Evolutionary conservation across 1,139 yeast genomes (phyloP), one percentile per base, ranked within the genome.

Genomic region (Scheffersomyces quercinus): DNA sequence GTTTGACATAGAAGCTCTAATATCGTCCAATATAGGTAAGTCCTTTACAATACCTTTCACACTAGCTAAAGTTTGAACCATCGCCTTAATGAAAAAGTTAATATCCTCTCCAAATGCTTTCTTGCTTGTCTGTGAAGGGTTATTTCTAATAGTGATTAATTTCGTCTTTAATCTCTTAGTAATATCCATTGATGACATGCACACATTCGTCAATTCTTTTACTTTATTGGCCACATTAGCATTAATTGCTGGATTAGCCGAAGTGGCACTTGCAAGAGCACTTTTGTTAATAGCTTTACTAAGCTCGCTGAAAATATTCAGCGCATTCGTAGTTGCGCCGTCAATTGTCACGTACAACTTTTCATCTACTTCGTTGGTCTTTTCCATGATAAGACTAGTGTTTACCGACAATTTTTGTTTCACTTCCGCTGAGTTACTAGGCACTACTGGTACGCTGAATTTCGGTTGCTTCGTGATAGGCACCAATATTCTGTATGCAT

Each of bases 31-130:
- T 11, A 83, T 77, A 0, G 96, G 93, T 46, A 89, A 70, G 54
- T 88, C 96, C 44, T 78, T 76, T 78, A 88, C 85, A n/a, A 93
- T 82, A 1, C 82, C 79, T 59, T 89, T 90, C 0, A 95, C 90
- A 1, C 89, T 81, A 1, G 93, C 93, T 51, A 91, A 73, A 33
- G 93, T 87, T 38, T 83, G 86, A 48, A 90, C 85, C 45, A 89
- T 85, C 0, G 95, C 85, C 57, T 89, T 90, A 53, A 91, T 71
- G 55, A 91, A 89, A 42, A 82, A 70, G 62, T 88, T 90, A 33
- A 90, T 85, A 55, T 88, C 95, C 53, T 91, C 98, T 83, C 95
- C 91, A 47, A 93, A 83, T 52, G 75, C 73, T 47, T 79, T 74
- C 49, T 86, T 82, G 30, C 86, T 85, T 2, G 73, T 70, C n/a